phyloP scores from a whole-genome alignment of 139 green algal genomes.

The Chlamydomonas applanata region DNA sequence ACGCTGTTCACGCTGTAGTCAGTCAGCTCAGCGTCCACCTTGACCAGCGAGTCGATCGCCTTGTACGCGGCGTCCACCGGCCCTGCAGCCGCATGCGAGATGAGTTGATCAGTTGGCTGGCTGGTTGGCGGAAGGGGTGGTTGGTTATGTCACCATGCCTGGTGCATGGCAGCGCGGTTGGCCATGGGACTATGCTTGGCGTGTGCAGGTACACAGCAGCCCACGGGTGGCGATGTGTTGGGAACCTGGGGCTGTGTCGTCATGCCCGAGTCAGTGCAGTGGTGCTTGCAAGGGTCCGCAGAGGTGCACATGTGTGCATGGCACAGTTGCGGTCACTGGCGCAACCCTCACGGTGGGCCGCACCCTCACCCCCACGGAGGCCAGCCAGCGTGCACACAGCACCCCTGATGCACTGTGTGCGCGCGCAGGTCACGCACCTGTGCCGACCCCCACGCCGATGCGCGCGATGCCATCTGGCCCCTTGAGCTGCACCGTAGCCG shows the following conservation, averaged over 20 bases:
- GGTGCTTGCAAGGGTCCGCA: no score
- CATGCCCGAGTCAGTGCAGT: background rate
- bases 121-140: no score
- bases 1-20: conserved; percentile 92
- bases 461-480: conserved; percentile 83
- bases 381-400: no score
- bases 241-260: background rate
- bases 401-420: background rate
- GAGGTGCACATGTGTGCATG: no score
- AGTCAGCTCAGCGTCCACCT: conserved; percentile 65
- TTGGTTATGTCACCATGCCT: no score
- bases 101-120: background rate
- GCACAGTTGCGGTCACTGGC: no score
- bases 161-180: background rate
- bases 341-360: no score
- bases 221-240: no score
- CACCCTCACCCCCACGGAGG: no score
- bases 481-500: conserved; percentile 91
- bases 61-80: conserved; percentile 97
- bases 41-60: conserved; percentile 81
- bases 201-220: background rate
- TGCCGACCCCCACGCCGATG: conserved; percentile 74
- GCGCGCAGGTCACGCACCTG: conserved; percentile 38
- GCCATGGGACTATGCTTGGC: no score
- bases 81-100: conserved; percentile 29